Base-by-base conservation (phyloP, 2,329 filamentous ascomycete genomes). In the Cladorrhinum sp. region DNA sequence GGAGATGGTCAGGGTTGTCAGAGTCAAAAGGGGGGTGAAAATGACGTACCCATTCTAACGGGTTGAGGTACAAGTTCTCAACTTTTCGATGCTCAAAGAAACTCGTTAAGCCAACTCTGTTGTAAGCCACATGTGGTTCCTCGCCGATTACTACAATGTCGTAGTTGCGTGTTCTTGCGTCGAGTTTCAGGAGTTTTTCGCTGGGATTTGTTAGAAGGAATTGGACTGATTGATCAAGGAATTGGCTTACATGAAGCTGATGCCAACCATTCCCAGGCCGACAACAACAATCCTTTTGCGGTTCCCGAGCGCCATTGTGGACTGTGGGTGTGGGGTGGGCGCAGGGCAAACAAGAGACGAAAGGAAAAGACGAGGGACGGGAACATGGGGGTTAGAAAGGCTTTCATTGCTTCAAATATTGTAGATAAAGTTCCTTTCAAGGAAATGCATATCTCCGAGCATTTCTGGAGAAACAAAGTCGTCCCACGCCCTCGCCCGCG, bases 211-310 rank as follows among this genome's bases (percentile, higher is more conserved):
- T 61, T 20, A 63, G 58, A 8, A 1, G 28, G 9, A 3, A 21
- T 10, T 1, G 7, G 23, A 3, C 18, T 26, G 26, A 28, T 36
- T 14, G 42, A n/a, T 6, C 16, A 8, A 28, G 39, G 24, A n/a
- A 36, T 24, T 33, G n/a, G 16, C 88, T 81, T 77, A 94, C 90
- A 96, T 91, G 73, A 96, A 94, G 48, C 90, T 87, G 67, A 95
- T 89, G 42, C 89, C 91, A 50, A 96, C 92, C 93, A 97, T 97
- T 2, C 92, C 92, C 75, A 96, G 76, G 9, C 92, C 92, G 42
- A 96, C 91, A 39, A 96, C 86, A 1, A 96, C 91, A 36, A 96
- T 77, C 70, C 82, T 86, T 73, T 90, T 91, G 64, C 85, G 78
- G 62, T 76, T 62, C n/a, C 50, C 56, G 24, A 58, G 64, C 26